Percentiles rank a stretch among this genome's conserved stretches.
These are phyloP conservation scores for Daucus carota DNA, from an alignment of 129 eudicot species.

Conservation along the genomic window DNA sequence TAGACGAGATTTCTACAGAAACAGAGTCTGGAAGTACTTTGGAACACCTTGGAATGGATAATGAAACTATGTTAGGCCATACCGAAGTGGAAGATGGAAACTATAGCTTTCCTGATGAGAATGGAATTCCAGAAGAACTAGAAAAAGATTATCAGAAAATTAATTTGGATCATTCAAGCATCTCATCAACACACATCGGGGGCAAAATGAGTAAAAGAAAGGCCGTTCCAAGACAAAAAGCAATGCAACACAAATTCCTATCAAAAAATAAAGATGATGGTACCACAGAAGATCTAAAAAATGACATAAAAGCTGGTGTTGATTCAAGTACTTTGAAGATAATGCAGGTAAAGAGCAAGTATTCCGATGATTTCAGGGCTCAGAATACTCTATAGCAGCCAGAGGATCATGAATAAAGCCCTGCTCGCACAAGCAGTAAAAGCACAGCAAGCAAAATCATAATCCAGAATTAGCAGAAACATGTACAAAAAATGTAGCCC, in stretches of 20 bases:
- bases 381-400: not conserved
- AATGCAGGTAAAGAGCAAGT: not conserved
- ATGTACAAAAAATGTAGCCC: not conserved
- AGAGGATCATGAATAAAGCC: not conserved
- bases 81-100: constrained; percentile 2
- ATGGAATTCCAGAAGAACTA: constrained; percentile 24
- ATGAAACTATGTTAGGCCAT: not conserved
- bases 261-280: not conserved
- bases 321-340: not conserved
- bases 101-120: constrained; percentile 25
- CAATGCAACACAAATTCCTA: not conserved
- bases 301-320: not conserved
- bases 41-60: not conserved
- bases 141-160: not conserved
- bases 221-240: not conserved
- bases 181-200: not conserved
- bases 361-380: not conserved
- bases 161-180: not conserved
- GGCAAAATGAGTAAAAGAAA: not conserved
- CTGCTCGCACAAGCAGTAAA: not conserved
- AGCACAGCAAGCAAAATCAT: not conserved
- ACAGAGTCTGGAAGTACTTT: not conserved
- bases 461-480: not conserved
- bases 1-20: not conserved
- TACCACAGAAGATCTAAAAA: not conserved